Evolutionary conservation across 129 eudicot species (phyloP).

Genomic region (Kitagawia praeruptora): DNA sequence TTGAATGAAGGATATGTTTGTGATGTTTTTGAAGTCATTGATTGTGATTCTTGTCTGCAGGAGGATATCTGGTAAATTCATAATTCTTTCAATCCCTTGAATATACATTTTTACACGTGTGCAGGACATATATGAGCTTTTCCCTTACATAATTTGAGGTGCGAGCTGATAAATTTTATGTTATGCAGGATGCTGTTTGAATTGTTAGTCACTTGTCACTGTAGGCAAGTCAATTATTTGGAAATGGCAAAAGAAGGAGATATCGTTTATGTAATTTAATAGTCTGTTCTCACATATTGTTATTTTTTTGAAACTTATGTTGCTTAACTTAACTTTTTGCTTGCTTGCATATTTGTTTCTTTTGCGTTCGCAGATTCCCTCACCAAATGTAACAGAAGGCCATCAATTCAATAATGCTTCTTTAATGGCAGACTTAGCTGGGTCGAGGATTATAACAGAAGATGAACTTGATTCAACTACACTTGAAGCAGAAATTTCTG

Average conservation of each 20-base stretch:
- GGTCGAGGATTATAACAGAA: conserved; percentile 35
- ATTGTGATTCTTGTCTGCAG: no score
- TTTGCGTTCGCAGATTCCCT: conserved; percentile 32
- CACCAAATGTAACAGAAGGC: conserved; percentile 43
- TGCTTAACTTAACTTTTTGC: neutral
- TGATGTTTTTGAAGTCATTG: no score
- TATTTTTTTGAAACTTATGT: neutral
- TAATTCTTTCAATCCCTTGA: no score
- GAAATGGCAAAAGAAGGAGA: neutral
- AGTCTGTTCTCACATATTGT: neutral
- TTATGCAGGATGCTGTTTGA: no score
- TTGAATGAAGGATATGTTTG: no score
- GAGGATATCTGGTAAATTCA: no score
- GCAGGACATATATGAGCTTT: no score
- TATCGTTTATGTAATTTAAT: neutral
- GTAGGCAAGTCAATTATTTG: neutral
- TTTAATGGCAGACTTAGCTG: conserved; percentile 46
- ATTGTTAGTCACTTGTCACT: neutral
- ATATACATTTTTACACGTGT: no score
- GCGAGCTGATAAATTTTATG: no score
- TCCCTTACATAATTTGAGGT: no score
- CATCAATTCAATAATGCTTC: conserved; percentile 41
- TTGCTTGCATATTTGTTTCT: neutral
- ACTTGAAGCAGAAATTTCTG: conserved; percentile 26
- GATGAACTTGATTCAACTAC: conserved; percentile 52